These are phyloP conservation scores for Epichloe bromicola DNA, from an alignment of 2,329 filamentous ascomycete species.

Conservation along the genomic window DNA sequence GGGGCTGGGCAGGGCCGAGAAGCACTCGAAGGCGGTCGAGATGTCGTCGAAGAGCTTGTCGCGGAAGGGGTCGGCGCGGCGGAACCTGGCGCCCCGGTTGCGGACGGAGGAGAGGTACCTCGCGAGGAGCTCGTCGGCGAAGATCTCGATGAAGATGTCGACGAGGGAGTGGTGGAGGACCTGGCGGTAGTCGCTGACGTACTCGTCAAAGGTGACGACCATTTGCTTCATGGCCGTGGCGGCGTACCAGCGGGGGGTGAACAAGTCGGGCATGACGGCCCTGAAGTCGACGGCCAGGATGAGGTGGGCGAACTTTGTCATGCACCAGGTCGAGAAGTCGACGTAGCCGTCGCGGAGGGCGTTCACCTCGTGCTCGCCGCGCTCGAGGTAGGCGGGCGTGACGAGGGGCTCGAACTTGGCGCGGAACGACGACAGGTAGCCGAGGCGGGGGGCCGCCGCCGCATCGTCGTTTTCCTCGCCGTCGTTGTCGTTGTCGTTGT, in stretches of 20 bases:
- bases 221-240: conserved; percentile 85
- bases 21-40: conserved; percentile 80
- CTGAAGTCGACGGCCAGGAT: conserved; percentile 88
- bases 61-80: conserved; percentile 71
- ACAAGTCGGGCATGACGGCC: conserved; percentile 73
- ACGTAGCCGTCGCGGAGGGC: conserved; percentile 81
- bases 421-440: conserved; percentile 78
- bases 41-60: conserved; percentile 94
- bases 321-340: conserved; percentile 86
- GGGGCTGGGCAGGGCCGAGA: conserved; percentile 55
- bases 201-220: conserved; percentile 89
- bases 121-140: conserved; percentile 80
- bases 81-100: conserved; percentile 85
- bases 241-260: conserved; percentile 82
- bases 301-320: conserved; percentile 71
- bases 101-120: conserved; percentile 73
- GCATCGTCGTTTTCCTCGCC: conserved; percentile 70
- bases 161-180: conserved; percentile 77
- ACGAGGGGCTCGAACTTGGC: conserved; percentile 73
- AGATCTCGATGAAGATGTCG: conserved; percentile 86
- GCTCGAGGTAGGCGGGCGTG: conserved; percentile 65
- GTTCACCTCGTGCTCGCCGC: conserved; percentile 59
- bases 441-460: conserved; percentile 61
- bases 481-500: conserved; percentile 65
- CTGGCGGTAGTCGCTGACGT: conserved; percentile 73